Percentiles rank a stretch among this genome's conserved stretches.
Conservation (phyloP, 805 yeast species). For the Yamadazyma philogaea region DNA sequence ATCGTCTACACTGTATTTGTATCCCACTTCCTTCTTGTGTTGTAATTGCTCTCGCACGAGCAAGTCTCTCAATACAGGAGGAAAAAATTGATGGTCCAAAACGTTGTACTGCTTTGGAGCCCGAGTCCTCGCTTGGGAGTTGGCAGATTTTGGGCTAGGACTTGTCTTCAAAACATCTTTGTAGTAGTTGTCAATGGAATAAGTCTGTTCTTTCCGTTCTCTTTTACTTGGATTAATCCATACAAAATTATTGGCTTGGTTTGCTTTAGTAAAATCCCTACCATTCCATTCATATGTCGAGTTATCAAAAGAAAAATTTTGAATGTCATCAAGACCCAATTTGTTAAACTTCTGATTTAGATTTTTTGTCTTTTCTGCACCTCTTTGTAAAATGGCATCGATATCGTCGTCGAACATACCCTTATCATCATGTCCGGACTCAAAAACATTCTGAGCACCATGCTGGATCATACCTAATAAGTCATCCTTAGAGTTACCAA, state of each 20-base stretch:
- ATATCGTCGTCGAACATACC: slow-evolving; percentile 60
- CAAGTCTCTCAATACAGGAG: slow-evolving; percentile 49
- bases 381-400: slow-evolving; percentile 74
- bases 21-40: slow-evolving; percentile 57
- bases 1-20: slow-evolving; percentile 56
- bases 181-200: slow-evolving; percentile 72
- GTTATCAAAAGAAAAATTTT: slow-evolving; percentile 82
- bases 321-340: slow-evolving; percentile 89
- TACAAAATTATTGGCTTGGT: slow-evolving; percentile 38
- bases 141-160: slow-evolving; percentile 11
- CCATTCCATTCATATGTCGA: slow-evolving; percentile 98
- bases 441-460: slow-evolving; percentile 90
- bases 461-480: slow-evolving; percentile 93
- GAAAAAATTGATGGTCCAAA: slow-evolving; percentile 74
- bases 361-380: slow-evolving; percentile 76
- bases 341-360: slow-evolving; percentile 80
- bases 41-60: slow-evolving; percentile 64
- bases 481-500: slow-evolving; percentile 75
- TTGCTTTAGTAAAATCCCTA: slow-evolving; percentile 64
- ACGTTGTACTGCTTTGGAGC: slow-evolving; percentile 64
- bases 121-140: slow-evolving; percentile 32
- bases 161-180: slow-evolving; percentile 58
- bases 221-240: slow-evolving; percentile 78
- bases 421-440: slow-evolving; percentile 28
- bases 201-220: slow-evolving; percentile 75